Evolutionary conservation across 352 stramenopile species (phyloP).

Genomic region (Saprolegnia diclina): DNA sequence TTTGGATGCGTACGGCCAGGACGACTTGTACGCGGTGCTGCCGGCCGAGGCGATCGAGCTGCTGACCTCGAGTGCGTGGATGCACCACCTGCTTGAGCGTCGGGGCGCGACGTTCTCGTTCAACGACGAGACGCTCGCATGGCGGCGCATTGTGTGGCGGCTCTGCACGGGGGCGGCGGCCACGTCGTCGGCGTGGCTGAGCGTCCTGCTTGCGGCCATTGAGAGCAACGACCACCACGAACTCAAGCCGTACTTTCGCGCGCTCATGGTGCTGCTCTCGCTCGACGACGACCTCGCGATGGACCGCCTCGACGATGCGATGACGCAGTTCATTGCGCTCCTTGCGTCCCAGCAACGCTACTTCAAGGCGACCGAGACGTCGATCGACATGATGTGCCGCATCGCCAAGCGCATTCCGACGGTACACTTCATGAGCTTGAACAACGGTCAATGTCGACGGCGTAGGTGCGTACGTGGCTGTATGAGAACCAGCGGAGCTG

Average conservation of each 20-base stretch:
- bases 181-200: conserved; percentile 49
- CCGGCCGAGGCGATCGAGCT: conserved; percentile 72
- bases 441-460: background rate
- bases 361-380: conserved; percentile 81
- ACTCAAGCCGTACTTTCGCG: conserved; percentile 85
- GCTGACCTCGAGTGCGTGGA: conserved; percentile 29
- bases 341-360: conserved; percentile 82
- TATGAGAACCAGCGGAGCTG: conserved; percentile 57
- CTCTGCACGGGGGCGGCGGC: conserved; percentile 72
- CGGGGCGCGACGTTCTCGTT: conserved; percentile 43
- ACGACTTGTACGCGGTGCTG: conserved; percentile 88
- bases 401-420: conserved; percentile 68
- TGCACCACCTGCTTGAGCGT: conserved; percentile 46
- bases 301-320: conserved; percentile 57
- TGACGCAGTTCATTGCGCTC: conserved; percentile 66
- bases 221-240: conserved; percentile 78
- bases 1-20: conserved; percentile 93
- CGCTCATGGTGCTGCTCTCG: conserved; percentile 74
- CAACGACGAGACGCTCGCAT: conserved; percentile 69
- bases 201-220: conserved; percentile 68
- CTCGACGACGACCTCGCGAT: conserved; percentile 58
- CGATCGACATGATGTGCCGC: conserved; percentile 79
- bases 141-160: conserved; percentile 71
- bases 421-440: conserved; percentile 24
- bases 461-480: conserved; percentile 44